Evolutionary conservation across 352 stramenopile genomes (phyloP).

Genomic region (Globisporangium abappressorium): DNA sequence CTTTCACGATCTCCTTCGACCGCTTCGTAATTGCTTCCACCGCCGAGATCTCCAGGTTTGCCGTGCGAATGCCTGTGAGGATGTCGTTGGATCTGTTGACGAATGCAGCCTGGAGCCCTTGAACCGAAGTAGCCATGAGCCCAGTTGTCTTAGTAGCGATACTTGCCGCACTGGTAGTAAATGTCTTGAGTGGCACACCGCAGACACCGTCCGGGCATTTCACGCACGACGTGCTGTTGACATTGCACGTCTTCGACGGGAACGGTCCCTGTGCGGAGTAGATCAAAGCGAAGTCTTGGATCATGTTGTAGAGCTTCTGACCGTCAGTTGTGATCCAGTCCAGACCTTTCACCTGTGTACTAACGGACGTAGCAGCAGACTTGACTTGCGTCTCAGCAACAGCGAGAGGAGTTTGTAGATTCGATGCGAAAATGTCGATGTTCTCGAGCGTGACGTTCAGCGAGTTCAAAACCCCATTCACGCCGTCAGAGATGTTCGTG

Average conservation of each 20-base stretch:
- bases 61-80: slow-evolving; percentile 37
- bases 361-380: slow-evolving; percentile 40
- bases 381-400: slow-evolving; percentile 38
- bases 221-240: slow-evolving; percentile 45
- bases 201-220: slow-evolving; percentile 52
- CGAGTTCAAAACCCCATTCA: slow-evolving; percentile 61
- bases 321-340: slow-evolving; percentile 52
- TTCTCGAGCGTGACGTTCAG: slow-evolving; percentile 73
- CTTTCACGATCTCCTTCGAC: slow-evolving; percentile 53
- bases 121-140: slow-evolving; percentile 29
- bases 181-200: slow-evolving; percentile 40
- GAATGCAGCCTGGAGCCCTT: slow-evolving; percentile 40
- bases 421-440: slow-evolving; percentile 67
- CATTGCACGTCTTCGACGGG: slow-evolving; percentile 44
- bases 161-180: slow-evolving; percentile 27
- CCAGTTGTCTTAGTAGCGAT: slow-evolving; percentile 22
- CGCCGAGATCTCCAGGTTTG: slow-evolving; percentile 43
- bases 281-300: slow-evolving; percentile 50
- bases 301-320: slow-evolving; percentile 50
- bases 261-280: slow-evolving; percentile 59
- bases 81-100: slow-evolving; percentile 38
- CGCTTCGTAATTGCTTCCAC: slow-evolving; percentile 52
- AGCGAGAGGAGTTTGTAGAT: slow-evolving; percentile 53
- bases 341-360: slow-evolving; percentile 36
- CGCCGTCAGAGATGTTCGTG: slow-evolving; percentile 72